Base-by-base conservation (phyloP, 2,329 filamentous ascomycete species). In the Neofusicoccum umdonicola region DNA sequence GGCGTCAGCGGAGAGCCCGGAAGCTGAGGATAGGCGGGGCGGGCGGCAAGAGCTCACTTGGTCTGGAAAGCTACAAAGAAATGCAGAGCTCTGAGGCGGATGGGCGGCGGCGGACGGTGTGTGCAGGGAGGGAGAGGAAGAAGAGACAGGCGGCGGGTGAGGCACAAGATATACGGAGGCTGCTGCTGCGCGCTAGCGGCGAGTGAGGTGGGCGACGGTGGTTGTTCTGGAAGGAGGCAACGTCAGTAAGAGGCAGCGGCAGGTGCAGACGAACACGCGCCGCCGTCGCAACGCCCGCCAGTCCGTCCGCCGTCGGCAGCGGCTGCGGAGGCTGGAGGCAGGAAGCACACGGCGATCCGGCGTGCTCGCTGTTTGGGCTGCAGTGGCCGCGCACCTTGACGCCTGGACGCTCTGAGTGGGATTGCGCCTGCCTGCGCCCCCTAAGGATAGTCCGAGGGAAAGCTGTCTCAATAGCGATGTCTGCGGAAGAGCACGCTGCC, bases 1-100 rank as follows among this genome's bases (percentile, higher is more conserved):
- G 19, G 17, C 4, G 61, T 63, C 50, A 63, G 61, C 50, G 50
- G 50, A 27, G 27, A 35, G 60, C 15, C 41, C 39, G 39, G 22
- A 9, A 34, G 13, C 34, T 34, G 54, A 19, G 11, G 22, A 31
- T 7, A 8, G 39, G 19, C 52, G 19, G 34, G 37, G 56, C 60
- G 54, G 48, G 31, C 17, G 54, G 63, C 13, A 9, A 12, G 54
- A 65, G 69, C 74, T 68, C 67, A 77, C 74, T 74, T 64, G 63
- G 63, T 50, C 54, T 60, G 73, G 73, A 77, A 77, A 77, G 76
- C 76, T 77, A 77, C 75, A 77, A 78, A 78, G 76, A 78, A 65
- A 78, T 77, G 76, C 76, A 63, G 75, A 74, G 72, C 76, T 77
- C 75, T 77, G 75, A 78, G 74, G 73, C 72, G 74, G 62, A 63